Evolutionary conservation across 176 grass and related monocot species (phyloP), one percentile per base, ranked within the genome.

Genomic region (Avena atlantica): DNA sequence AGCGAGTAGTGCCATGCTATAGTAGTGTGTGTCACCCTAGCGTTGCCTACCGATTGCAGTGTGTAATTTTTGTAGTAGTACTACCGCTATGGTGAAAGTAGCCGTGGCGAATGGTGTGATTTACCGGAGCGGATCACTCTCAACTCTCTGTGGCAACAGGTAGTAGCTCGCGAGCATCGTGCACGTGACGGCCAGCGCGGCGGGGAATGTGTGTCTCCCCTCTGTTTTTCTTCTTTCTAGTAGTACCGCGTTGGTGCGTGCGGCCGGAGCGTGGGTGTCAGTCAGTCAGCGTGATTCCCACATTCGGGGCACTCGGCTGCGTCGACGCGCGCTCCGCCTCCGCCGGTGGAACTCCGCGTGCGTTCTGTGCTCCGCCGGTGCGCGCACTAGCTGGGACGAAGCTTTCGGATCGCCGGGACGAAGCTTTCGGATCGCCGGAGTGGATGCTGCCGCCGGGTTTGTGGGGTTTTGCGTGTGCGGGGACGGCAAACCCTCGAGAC

Each of bases 141-240:
- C 40, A 7, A 0, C 37, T 42, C 40, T 17, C 0, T 63, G 52
- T 73, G 70, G 62, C 74, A 24, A 29, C 76, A 23, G 12, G 40
- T 19, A 2, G 40, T 19, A 2, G 44, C 3, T 14, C 9, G 55
- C 14, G 6, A 2, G 42, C 24, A n/a, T 20, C 21, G 4, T 50
- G 17, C 81, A 80, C 72, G 75, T 58, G 75, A 67, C 24, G n/a
- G 47, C 58, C 48, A 84, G 81, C 14, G 76, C 76, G 67, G 67
- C 89, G 85, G 85, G 23, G 85, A 76, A 84, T 87, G 73, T 78
- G 84, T 86, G 75, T 87, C 66, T 3, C 13, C 1, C 48, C 45
- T n/a, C 24, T 4, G 11, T 11, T 78, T 47, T 0, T 62, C 20
- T 20, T 14, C 16, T 15, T 55, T 53, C 51, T 16, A 12, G 51